A percentile compares a stretch with the other conserved stretches of the same genome.
These are phyloP conservation scores for Mrakia gelida DNA, from an alignment of 768 basidiomycete genomes.

Conservation along the genomic window DNA sequence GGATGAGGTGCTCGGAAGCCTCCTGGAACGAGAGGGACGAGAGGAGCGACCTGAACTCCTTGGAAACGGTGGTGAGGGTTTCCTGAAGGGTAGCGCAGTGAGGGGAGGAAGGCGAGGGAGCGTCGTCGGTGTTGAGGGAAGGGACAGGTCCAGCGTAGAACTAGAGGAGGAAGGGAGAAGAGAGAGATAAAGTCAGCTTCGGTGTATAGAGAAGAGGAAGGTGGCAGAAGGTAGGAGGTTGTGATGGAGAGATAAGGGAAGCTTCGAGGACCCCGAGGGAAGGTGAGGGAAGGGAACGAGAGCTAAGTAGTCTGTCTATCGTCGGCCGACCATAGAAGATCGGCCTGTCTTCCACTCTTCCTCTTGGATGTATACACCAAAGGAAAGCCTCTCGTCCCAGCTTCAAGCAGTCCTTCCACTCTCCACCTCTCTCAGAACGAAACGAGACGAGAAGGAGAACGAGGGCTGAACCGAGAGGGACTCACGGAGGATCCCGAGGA, in stretches of 20 bases:
- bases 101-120: neutral
- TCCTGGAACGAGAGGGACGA: slow-evolving; percentile 13
- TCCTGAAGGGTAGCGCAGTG: slow-evolving; percentile 36
- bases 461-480: neutral
- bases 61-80: slow-evolving; percentile 21
- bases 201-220: neutral
- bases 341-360: no score
- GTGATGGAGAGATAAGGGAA: no score
- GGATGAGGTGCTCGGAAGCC: slow-evolving; percentile 27
- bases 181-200: neutral
- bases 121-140: neutral
- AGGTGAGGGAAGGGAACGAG: no score
- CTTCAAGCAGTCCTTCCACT: neutral
- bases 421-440: neutral
- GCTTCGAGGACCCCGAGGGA: no score
- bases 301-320: no score
- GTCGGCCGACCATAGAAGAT: no score
- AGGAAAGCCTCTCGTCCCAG: neutral
- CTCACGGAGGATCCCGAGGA: slow-evolving; percentile 72
- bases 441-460: neutral
- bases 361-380: neutral
- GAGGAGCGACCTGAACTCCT: slow-evolving; percentile 21
- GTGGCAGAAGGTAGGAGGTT: neutral
- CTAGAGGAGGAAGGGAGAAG: neutral
- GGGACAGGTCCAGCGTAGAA: slow-evolving; percentile 23